phyloP scores from a whole-genome alignment of 2,329 filamentous ascomycete genomes.

The Fusarium zealandicum region DNA sequence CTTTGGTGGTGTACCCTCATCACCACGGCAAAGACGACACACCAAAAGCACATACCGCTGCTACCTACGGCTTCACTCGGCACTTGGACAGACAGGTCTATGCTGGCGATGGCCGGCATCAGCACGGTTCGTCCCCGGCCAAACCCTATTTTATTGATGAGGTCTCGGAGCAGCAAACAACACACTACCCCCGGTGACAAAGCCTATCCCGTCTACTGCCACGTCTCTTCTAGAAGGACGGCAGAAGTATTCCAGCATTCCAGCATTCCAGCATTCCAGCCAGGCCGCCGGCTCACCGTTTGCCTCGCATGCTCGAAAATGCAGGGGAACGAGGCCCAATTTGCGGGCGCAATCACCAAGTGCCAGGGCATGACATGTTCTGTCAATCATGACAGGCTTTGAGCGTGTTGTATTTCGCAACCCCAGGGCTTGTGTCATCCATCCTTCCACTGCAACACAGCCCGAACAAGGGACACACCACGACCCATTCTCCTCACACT shows the following conservation, averaged over 20 bases:
- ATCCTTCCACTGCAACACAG: constrained; percentile 6
- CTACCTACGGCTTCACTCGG: not conserved
- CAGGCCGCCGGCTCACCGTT: constrained; percentile 1
- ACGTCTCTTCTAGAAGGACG: constrained; percentile 44
- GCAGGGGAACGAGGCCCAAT: constrained; percentile 33
- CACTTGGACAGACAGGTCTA: constrained; percentile 9
- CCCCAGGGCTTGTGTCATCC: constrained; percentile 7
- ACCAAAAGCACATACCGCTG: too few relatives aligned
- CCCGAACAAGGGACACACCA: constrained; percentile 11
- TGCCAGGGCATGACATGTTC: constrained; percentile 10
- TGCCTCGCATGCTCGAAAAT: constrained; percentile 6
- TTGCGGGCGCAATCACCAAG: constrained; percentile 32
- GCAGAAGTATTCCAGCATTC: constrained; percentile 41
- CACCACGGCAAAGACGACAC: not conserved
- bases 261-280: too few relatives aligned
- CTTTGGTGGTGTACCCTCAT: not conserved
- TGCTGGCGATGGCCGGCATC: constrained; percentile 10
- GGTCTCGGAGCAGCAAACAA: not conserved
- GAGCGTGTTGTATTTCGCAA: constrained; percentile 17
- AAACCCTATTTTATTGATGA: constrained; percentile 25
- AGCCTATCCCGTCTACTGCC: constrained; percentile 25
- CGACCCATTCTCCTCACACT: constrained; percentile 7
- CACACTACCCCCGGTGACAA: constrained; percentile 6
- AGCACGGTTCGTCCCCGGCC: constrained; percentile 24
- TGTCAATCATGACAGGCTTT: too few relatives aligned